Evolutionary conservation across 768 basidiomycete genomes (phyloP), one percentile per base, ranked within the genome.

Genomic region (Rhodotorula toruloides): DNA sequence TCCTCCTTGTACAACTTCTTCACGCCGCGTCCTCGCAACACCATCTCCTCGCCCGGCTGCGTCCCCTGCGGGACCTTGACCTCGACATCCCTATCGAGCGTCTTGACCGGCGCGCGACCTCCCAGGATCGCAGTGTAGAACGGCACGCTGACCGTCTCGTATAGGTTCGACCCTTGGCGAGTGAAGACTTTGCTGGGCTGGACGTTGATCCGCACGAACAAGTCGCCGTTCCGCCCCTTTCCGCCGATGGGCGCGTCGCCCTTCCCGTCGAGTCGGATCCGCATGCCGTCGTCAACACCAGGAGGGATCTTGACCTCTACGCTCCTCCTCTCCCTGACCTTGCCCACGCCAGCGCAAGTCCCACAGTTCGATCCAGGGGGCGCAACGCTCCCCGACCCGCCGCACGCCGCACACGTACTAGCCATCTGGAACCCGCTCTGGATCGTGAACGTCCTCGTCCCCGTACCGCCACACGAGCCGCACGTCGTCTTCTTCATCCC

Each of bases 361-460:
- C 83, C 82, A 76, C 96, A 99, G 72, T 87, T 83, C 58, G 86
- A 83, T 48, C 83, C 85, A 34, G 84, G 85, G 61, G 91, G 91
- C 40, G 96, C 84, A 4, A 83, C 84, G 48, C 84, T 84, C 32
- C 96, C 96, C 36, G 83, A 81, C 16, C 96, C 96, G 25, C 83
- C 81, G 78, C 96, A 99, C 34, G 83, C 76, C 59, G 82, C 81
- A 79, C 96, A 99, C 37, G 91, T 91, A 67, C 86, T 89, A 31
- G 91, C 86, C 91, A 99, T 93, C 76, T 91, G 89, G 84, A 99
- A 98, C 25, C 96, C 96, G 76, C 83, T 87, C 75, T 90, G 86
- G 74, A 99, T 84, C 58, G 90, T 86, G 77, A 89, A 97, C 25
- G 91, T 90, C 77, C 86, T 84, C 42, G 87, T 85, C 50, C 96